Conservation (phyloP, 1,284 basidiomycete species). For the Phylloboletellus chloephorus region DNA sequence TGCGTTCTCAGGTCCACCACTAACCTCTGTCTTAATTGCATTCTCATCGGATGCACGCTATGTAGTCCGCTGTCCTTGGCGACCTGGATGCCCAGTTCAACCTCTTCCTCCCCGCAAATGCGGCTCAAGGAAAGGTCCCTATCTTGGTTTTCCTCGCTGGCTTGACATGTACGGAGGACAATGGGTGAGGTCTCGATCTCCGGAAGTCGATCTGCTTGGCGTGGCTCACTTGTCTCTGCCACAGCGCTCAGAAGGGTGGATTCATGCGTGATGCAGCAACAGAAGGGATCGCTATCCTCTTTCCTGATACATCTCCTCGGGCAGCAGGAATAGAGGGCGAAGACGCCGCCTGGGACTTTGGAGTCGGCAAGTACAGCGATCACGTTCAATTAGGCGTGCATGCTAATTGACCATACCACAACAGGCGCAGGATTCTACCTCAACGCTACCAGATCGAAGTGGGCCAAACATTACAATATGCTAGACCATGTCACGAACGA, state of each 20-base stretch:
- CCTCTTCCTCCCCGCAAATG: constrained; percentile 77
- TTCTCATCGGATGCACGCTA: background rate
- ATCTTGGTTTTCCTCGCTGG: constrained; percentile 90
- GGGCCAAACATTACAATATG: constrained; percentile 88
- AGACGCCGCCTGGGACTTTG: constrained; percentile 87
- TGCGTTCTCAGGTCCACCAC: constrained; percentile 1
- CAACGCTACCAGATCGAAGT: constrained; percentile 80
- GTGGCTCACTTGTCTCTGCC: background rate
- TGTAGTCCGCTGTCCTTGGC: constrained; percentile 68
- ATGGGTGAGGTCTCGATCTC: constrained; percentile 52
- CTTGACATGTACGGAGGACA: constrained; percentile 94
- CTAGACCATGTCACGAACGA: constrained; percentile 77
- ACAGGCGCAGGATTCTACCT: constrained; percentile 90
- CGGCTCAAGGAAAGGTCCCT: constrained; percentile 60
- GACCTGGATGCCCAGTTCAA: constrained; percentile 83
- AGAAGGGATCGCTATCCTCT: constrained; percentile 86
- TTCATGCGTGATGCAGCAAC: constrained; percentile 78
- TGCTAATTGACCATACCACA: constrained; percentile 2
- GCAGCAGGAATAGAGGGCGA: constrained; percentile 90
- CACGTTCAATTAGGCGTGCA: background rate
- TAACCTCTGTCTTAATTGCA: background rate
- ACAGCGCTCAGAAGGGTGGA: constrained; percentile 81
- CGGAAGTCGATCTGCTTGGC: background rate
- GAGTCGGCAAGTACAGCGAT: constrained; percentile 48
- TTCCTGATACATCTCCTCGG: constrained; percentile 94